Evolutionary conservation across 177 flowering plant species (phyloP).

Genomic region (Vitis hybrid): DNA sequence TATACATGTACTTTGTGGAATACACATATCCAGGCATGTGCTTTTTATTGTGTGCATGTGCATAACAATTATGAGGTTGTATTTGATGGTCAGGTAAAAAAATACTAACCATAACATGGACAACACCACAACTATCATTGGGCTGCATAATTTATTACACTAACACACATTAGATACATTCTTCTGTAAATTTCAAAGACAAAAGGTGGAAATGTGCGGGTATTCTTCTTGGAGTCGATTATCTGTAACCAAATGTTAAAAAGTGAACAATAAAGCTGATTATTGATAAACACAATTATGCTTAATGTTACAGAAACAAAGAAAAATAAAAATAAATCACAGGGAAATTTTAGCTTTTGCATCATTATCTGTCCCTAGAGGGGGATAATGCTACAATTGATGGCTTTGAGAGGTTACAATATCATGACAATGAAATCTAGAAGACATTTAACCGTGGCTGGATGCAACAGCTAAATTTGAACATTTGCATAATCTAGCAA

Average conservation of each 20-base stretch:
- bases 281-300: neutral
- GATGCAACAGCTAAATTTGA: too few relatives aligned
- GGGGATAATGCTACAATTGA: neutral
- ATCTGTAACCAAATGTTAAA: too few relatives aligned
- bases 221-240: neutral
- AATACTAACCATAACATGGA: neutral
- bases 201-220: neutral
- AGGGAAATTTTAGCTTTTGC: neutral
- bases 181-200: neutral
- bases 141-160: neutral
- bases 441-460: too few relatives aligned
- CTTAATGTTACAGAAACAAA: neutral
- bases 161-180: neutral
- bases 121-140: neutral
- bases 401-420: too few relatives aligned
- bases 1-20: neutral
- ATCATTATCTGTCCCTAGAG: neutral
- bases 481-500: too few relatives aligned
- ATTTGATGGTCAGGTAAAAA: neutral
- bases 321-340: neutral
- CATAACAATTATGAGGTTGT: neutral
- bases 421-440: too few relatives aligned
- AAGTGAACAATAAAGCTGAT: too few relatives aligned
- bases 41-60: neutral
- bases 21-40: neutral